Evolutionary conservation across 441 rosid species (phyloP).

Genomic region (Erodium chrysanthum): DNA sequence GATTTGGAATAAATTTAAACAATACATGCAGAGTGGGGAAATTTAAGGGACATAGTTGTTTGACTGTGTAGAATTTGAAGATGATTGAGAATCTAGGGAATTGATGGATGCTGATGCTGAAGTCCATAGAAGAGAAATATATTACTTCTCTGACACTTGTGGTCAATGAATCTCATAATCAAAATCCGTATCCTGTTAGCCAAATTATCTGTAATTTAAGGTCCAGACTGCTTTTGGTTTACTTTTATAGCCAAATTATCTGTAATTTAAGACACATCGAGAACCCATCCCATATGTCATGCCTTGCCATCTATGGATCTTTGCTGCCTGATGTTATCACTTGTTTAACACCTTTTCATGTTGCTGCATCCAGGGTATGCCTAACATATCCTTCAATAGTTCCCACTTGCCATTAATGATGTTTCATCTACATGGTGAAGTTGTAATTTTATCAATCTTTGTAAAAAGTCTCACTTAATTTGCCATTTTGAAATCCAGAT

Average conservation of each 20-base stretch:
- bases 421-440: background rate
- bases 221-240: background rate
- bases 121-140: background rate
- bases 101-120: background rate
- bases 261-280: conserved; percentile 1
- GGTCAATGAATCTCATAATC: background rate
- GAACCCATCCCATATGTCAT: background rate
- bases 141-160: background rate
- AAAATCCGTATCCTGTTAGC: background rate
- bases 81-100: background rate
- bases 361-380: background rate
- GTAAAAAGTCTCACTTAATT: background rate
- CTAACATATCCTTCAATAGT: background rate
- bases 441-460: background rate
- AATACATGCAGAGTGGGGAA: background rate
- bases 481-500: background rate
- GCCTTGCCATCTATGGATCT: background rate
- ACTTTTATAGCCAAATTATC: background rate
- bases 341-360: background rate
- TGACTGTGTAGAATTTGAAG: background rate
- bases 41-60: background rate
- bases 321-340: background rate
- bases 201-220: too few species aligned
- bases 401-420: background rate
- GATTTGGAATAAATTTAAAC: background rate